phyloP scores from a whole-genome alignment of 495 filamentous ascomycete species.

The Penicillium bialowiezense region DNA sequence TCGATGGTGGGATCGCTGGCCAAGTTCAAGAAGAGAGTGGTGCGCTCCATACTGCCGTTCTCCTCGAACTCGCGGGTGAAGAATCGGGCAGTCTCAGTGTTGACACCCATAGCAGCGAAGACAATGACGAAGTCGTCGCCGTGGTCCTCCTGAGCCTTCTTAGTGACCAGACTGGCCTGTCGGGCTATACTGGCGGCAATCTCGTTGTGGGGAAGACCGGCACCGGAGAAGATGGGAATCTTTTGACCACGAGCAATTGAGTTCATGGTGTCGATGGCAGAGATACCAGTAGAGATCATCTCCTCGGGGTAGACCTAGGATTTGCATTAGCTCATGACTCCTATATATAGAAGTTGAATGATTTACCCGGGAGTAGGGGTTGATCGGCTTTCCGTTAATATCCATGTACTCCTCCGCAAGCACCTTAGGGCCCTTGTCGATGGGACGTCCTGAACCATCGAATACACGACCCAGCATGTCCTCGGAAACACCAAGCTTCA shows the following conservation, averaged over 20 bases:
- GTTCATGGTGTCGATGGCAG: conserved; percentile 99
- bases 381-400: conserved; percentile 99
- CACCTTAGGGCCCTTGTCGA: conserved; percentile 98
- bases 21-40: conserved; percentile 96
- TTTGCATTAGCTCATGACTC: conserved; percentile 16
- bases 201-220: conserved; percentile 98
- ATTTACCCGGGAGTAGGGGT: conserved; percentile 88
- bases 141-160: conserved; percentile 93
- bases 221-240: conserved; percentile 98
- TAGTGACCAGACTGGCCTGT: conserved; percentile 92
- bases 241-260: conserved; percentile 99
- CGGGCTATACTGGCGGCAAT: conserved; percentile 97
- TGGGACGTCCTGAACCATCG: conserved; percentile 93
- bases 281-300: conserved; percentile 99
- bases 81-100: conserved; percentile 97
- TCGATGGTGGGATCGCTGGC: conserved; percentile 99
- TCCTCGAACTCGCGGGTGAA: conserved; percentile 99
- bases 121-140: conserved; percentile 99
- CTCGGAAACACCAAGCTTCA: conserved; percentile 98
- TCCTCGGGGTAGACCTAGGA: conserved; percentile 93
- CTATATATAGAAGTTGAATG: neutral
- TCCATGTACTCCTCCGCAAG: conserved; percentile 96
- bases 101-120: conserved; percentile 99
- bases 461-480: conserved; percentile 99
- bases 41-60: conserved; percentile 97